These are phyloP conservation scores for Aspergillus eucalypticola DNA, from an alignment of 2,329 filamentous ascomycete species.

Conservation along the genomic window DNA sequence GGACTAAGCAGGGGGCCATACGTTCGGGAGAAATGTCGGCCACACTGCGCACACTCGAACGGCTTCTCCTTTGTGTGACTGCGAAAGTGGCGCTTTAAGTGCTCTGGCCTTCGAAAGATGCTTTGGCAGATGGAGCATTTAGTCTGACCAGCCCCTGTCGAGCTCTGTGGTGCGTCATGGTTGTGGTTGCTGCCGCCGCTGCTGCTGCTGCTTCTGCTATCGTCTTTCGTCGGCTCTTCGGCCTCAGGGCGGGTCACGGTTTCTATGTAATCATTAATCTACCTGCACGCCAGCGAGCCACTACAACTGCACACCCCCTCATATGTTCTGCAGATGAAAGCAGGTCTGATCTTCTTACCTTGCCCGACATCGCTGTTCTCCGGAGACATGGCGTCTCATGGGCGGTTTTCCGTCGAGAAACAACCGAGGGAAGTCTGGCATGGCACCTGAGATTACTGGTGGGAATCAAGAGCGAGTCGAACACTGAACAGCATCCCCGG, in stretches of 20 bases:
- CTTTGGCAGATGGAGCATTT: conserved; percentile 40
- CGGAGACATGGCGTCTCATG: conserved; percentile 33
- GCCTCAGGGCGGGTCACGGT: conserved; percentile 20
- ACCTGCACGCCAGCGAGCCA: background rate
- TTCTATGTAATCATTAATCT: conserved; percentile 14
- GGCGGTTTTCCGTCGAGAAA: conserved; percentile 14
- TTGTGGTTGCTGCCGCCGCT: conserved; percentile 5
- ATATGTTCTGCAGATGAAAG: conserved; percentile 1
- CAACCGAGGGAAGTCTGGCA: conserved; percentile 13
- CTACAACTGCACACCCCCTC: background rate
- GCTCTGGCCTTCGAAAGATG: conserved; percentile 43
- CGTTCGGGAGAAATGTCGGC: conserved; percentile 46
- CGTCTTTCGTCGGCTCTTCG: conserved; percentile 13
- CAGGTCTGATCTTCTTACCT: conserved; percentile 21
- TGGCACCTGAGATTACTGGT: conserved; percentile 13
- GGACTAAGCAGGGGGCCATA: conserved; percentile 23
- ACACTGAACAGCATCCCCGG: conserved; percentile 9
- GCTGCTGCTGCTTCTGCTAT: conserved; percentile 5
- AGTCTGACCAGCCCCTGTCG: conserved; percentile 23
- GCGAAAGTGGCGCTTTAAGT: conserved; percentile 44
- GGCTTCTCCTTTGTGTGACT: conserved; percentile 45
- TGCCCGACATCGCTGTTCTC: conserved; percentile 26
- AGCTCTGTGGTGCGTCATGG: conserved; percentile 15
- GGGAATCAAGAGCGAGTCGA: background rate
- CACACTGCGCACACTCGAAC: conserved; percentile 42